Evolutionary conservation across 139 green algal genomes (phyloP).

Genomic region (Spirogloea muscicola): DNA sequence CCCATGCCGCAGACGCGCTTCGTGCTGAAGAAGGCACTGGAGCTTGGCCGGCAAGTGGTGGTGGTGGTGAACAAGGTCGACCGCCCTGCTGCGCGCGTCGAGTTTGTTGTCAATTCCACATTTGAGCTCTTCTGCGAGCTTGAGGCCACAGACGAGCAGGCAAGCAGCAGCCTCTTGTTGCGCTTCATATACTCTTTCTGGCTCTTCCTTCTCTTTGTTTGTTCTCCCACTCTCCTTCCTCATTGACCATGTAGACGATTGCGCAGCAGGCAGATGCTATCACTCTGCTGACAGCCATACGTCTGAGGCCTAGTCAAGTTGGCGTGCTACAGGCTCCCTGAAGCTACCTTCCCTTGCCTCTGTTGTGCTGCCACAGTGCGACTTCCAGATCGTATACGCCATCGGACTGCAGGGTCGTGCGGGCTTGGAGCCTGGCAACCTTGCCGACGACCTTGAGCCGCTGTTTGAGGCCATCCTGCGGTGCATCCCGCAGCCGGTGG

Average conservation of each 20-base stretch:
- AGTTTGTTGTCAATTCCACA: constrained; percentile 61
- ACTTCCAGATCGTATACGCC: constrained; percentile 84
- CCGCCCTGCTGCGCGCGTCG: constrained; percentile 44
- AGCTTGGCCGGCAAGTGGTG: constrained; percentile 89
- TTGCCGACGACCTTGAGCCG: constrained; percentile 80
- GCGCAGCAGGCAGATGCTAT: too few species aligned
- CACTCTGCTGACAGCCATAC: too few species aligned
- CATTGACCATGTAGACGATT: too few species aligned
- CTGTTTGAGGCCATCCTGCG: constrained; percentile 90
- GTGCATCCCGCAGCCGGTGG: constrained; percentile 64
- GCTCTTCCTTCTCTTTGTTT: not conserved
- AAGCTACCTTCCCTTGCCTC: too few species aligned
- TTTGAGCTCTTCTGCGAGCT: constrained; percentile 98
- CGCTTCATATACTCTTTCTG: not conserved
- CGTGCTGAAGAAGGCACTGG: constrained; percentile 93
- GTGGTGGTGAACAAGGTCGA: constrained; percentile 99
- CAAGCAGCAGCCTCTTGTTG: not conserved
- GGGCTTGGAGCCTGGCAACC: constrained; percentile 56
- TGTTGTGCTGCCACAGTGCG: too few species aligned
- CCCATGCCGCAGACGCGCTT: constrained; percentile 96
- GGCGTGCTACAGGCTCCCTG: too few species aligned
- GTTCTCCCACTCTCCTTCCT: too few species aligned
- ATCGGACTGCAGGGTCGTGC: constrained; percentile 85
- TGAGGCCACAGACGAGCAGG: constrained; percentile 86
- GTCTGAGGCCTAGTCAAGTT: too few species aligned